These are phyloP conservation scores for Fonsecaea multimorphosa DNA, from an alignment of 2,329 filamentous ascomycete species.

Conservation along the genomic window DNA sequence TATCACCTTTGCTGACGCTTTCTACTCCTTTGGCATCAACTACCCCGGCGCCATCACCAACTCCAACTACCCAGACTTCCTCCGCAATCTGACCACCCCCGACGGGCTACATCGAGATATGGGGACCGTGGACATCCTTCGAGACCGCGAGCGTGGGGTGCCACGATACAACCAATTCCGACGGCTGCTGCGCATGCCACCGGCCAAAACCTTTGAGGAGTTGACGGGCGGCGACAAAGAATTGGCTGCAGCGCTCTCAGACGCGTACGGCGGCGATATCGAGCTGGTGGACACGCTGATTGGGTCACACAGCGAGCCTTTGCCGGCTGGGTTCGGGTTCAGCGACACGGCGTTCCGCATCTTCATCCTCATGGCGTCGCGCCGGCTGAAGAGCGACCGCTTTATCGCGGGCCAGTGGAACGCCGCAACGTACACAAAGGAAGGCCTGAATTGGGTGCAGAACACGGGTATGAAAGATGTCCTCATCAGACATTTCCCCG, in stretches of 20 bases:
- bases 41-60: constrained; percentile 55
- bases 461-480: constrained; percentile 52
- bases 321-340: constrained; percentile 56
- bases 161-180: constrained; percentile 48
- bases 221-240: constrained; percentile 49
- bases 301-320: constrained; percentile 51
- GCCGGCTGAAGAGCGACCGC: constrained; percentile 27
- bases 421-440: constrained; percentile 24
- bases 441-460: constrained; percentile 52
- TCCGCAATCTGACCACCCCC: constrained; percentile 50
- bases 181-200: constrained; percentile 46
- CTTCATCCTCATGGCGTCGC: constrained; percentile 31
- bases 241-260: constrained; percentile 47
- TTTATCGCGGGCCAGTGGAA: constrained; percentile 31
- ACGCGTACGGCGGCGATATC: constrained; percentile 51
- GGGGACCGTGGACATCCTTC: constrained; percentile 46
- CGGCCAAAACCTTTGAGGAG: constrained; percentile 48
- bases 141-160: constrained; percentile 28
- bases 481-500: constrained; percentile 53
- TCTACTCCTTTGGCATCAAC: constrained; percentile 58
- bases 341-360: constrained; percentile 57
- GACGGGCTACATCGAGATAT: constrained; percentile 48
- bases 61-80: constrained; percentile 50
- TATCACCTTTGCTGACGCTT: constrained; percentile 47
- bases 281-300: constrained; percentile 53